phyloP scores from a whole-genome alignment of 805 yeast species.

The Candida adriatica region DNA sequence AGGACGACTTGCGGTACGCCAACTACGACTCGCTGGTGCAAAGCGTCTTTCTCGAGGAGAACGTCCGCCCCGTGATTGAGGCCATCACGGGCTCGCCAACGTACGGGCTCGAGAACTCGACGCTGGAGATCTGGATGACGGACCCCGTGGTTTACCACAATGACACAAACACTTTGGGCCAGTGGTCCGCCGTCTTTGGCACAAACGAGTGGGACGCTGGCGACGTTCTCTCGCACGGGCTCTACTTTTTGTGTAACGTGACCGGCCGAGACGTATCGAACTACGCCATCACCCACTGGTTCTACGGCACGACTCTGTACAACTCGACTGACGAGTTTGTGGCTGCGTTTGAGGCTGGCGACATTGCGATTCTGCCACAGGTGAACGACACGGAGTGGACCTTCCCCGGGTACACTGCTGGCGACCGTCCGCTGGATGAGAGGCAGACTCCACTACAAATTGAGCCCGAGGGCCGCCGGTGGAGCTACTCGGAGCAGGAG shows the following conservation, averaged over 20 bases:
- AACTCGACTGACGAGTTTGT: slow-evolving; percentile 20
- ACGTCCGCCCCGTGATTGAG: slow-evolving; percentile 10
- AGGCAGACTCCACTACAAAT: slow-evolving; percentile 19
- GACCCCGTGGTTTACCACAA: slow-evolving; percentile 18
- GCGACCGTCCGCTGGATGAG: slow-evolving; percentile 19
- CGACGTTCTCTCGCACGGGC: slow-evolving; percentile 20
- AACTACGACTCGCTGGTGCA: slow-evolving; percentile 6
- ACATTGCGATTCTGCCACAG: slow-evolving; percentile 15
- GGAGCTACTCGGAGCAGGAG: slow-evolving; percentile 21
- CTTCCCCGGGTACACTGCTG: slow-evolving; percentile 12
- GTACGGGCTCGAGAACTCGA: slow-evolving; percentile 17
- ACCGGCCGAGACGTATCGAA: slow-evolving; percentile 20
- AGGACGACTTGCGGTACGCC: slow-evolving; percentile 14
- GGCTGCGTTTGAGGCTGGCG: slow-evolving; percentile 18
- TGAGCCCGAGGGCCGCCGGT: slow-evolving; percentile 25
- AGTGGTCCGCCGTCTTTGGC: slow-evolving; percentile 18
- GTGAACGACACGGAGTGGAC: slow-evolving; percentile 10
- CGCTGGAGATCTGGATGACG: slow-evolving; percentile 21
- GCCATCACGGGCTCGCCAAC: slow-evolving; percentile 14
- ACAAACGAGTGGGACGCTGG: slow-evolving; percentile 19
- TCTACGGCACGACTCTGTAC: slow-evolving; percentile 18
- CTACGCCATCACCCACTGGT: slow-evolving; percentile 16
- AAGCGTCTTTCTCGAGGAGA: slow-evolving; percentile 7
- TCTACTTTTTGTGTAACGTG: slow-evolving; percentile 16
- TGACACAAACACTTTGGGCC: slow-evolving; percentile 11